A percentile compares a stretch with the other conserved stretches of the same genome.
Evolutionary conservation across 2,329 filamentous ascomycete species (phyloP).

Genomic region (Huntiella omanensis): DNA sequence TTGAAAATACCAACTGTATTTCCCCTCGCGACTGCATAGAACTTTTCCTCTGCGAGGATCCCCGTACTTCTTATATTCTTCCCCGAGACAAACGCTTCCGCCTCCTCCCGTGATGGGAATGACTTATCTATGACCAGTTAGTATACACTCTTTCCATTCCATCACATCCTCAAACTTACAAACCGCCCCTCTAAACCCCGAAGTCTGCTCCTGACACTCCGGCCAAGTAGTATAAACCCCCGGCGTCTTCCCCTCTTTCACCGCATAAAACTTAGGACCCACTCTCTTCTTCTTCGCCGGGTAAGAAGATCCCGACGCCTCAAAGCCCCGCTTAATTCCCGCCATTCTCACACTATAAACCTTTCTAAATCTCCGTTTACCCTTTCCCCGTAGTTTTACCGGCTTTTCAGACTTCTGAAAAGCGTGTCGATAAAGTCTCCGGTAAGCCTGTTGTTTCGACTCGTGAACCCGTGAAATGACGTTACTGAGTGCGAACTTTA

Average conservation of each 20-base stretch:
- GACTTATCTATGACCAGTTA: conserved; percentile 46
- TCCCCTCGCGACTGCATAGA: conserved; percentile 44
- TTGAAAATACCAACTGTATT: conserved; percentile 38
- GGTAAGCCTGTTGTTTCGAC: too few species aligned
- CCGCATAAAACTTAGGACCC: conserved; percentile 41
- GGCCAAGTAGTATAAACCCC: conserved; percentile 44
- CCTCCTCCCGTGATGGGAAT: conserved; percentile 54
- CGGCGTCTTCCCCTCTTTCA: conserved; percentile 34
- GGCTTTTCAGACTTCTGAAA: too few species aligned
- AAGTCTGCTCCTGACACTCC: conserved; percentile 42
- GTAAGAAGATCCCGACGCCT: too few species aligned
- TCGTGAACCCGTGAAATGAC: too few species aligned
- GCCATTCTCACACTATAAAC: too few species aligned
- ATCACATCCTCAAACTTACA: conserved; percentile 32
- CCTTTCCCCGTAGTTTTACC: too few species aligned
- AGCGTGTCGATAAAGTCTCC: too few species aligned
- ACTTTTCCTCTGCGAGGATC: conserved; percentile 25
- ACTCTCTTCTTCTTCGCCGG: too few species aligned
- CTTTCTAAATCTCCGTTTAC: too few species aligned
- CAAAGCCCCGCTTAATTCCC: too few species aligned
- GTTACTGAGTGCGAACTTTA: too few species aligned
- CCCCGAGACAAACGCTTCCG: conserved; percentile 57
- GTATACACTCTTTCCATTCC: not conserved
- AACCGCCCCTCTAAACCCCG: conserved; percentile 42
- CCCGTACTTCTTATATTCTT: conserved; percentile 17